Base-by-base conservation (phyloP, 75 land plant species). In the Pinus albicaulis region DNA sequence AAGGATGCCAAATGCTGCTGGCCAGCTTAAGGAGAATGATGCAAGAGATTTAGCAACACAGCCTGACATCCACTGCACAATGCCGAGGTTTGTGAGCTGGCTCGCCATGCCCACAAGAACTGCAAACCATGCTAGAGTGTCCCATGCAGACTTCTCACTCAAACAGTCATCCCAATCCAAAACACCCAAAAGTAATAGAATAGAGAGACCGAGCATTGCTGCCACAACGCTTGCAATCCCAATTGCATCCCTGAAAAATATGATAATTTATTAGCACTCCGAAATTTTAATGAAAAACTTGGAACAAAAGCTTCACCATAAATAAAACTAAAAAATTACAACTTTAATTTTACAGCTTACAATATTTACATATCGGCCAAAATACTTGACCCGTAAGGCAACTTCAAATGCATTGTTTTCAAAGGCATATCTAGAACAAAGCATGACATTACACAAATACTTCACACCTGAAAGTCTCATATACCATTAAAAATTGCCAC, bases 61-160 rank as follows among this genome's bases (percentile, higher is more conserved):
- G 58, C 81, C 79, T 24, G 99, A 95, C 98, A 95, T 95, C 96
- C 96, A 98, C 55, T 88, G 61, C 20, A 98, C 98, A 56, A 98
- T 85, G 4, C 99, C 99, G 31, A 91, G 85, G 80, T 80, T 93
- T 52, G 99, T 95, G 59, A 98, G 84, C 78, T 98, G 98, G 31
- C 98, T 86, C 17, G 99, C 99, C 96, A 98, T 95, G 71, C 99
- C 99, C 17, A 98, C 98, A 60, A 98, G 81, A 76, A 98, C 96
- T 7, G 99, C 98, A 89, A 98, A 98, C 99, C 99, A 98, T 72
- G 96, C 90, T 71, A 98, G 83, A 7, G 99, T 98, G 74, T 98
- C 99, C 99, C 99, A 98, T 58, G 99, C 99, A 57, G 98, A 93
- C 71, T 98, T 98, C 81, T 98, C 99, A 72, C 83, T 88, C 59